Evolutionary conservation across 176 grass and related monocot species (phyloP).

Genomic region (Triticum turgidum): DNA sequence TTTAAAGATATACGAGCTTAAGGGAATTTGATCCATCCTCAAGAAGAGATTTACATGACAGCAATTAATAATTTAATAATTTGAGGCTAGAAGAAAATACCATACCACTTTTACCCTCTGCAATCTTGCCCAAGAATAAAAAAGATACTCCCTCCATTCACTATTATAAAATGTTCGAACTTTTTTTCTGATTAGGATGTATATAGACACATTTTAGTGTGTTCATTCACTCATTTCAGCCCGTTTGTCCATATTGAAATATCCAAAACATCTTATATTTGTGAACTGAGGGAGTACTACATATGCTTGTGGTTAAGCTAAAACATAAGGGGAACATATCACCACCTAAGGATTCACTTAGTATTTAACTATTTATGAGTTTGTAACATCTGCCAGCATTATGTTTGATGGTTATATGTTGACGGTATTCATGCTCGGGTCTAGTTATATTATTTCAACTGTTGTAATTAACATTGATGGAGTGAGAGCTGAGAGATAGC

Average conservation of each 20-base stretch:
- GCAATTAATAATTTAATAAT: background rate
- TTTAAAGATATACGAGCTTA: background rate
- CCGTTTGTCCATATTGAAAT: too few species aligned
- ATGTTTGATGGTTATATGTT: background rate
- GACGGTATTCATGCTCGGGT: conserved; percentile 13
- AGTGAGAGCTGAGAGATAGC: background rate
- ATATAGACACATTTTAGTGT: too few species aligned
- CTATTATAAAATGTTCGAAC: too few species aligned
- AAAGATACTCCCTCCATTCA: too few species aligned
- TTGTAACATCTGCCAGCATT: background rate
- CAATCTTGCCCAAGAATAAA: background rate
- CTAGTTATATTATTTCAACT: conserved; percentile 15
- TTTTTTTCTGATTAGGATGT: too few species aligned
- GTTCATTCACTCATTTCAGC: too few species aligned
- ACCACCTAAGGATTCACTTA: conserved; percentile 2
- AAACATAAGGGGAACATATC: conserved; percentile 3
- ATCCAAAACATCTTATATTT: too few species aligned
- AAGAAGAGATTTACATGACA: conserved; percentile 2
- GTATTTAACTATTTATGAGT: background rate
- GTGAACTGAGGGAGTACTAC: background rate
- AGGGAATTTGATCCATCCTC: background rate
- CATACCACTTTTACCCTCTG: background rate
- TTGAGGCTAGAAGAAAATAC: conserved; percentile 1
- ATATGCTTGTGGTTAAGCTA: background rate
- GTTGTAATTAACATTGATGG: background rate